Evolutionary conservation across 2,329 filamentous ascomycete genomes (phyloP).

Genomic region (Cordyceps cicadae): DNA sequence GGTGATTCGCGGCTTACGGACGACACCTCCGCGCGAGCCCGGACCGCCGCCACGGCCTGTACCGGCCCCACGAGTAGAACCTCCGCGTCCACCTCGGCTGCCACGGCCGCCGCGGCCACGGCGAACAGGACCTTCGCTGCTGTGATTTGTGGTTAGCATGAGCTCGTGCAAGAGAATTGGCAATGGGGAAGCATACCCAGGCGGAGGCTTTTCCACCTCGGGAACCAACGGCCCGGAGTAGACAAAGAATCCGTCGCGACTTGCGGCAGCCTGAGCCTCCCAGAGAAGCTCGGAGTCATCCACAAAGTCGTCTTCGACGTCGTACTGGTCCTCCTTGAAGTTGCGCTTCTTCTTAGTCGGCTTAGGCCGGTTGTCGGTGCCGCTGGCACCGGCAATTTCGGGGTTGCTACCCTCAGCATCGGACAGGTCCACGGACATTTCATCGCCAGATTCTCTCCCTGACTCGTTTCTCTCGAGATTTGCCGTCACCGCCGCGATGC

Average conservation of each 20-base stretch:
- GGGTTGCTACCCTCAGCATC: conserved; percentile 74
- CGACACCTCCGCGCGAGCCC: conserved; percentile 68
- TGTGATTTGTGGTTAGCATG: conserved; percentile 34
- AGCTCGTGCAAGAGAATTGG: neutral
- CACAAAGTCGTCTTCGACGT: conserved; percentile 74
- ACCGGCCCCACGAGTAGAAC: conserved; percentile 44
- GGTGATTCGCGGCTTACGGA: conserved; percentile 75
- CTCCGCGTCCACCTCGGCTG: conserved; percentile 49
- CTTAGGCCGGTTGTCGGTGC: conserved; percentile 53
- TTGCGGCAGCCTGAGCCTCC: conserved; percentile 91
- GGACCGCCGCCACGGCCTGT: conserved; percentile 45
- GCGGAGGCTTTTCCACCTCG: conserved; percentile 67
- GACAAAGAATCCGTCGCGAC: conserved; percentile 95
- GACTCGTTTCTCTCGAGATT: conserved; percentile 70
- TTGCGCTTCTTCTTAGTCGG: conserved; percentile 76
- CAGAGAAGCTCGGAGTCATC: conserved; percentile 92
- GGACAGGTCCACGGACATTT: conserved; percentile 74
- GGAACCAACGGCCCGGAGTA: conserved; percentile 88
- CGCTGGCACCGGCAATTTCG: conserved; percentile 64
- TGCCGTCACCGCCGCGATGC: conserved; percentile 81
- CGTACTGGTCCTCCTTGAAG: conserved; percentile 74
- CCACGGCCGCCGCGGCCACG: conserved; percentile 50
- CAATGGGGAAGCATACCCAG: conserved; percentile 36
- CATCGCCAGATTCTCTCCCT: conserved; percentile 62
- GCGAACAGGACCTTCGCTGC: conserved; percentile 65